Conservation (phyloP, 352 stramenopile genomes). For the Phytophthora podocarpi region DNA sequence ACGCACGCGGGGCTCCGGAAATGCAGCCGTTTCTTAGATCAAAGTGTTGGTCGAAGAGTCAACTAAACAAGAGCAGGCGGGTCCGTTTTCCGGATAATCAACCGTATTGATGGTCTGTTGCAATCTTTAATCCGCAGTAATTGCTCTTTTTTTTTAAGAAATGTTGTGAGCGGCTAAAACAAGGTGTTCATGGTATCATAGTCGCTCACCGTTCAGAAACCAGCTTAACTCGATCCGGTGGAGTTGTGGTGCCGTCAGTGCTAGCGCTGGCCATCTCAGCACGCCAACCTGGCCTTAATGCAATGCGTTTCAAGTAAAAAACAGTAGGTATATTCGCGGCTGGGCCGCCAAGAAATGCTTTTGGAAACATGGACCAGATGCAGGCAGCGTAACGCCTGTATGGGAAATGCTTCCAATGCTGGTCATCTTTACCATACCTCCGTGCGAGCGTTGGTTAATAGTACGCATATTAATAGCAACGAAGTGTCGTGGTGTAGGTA, state of each 20-base stretch:
- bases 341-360: too few species aligned
- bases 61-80: too few species aligned
- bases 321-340: too few species aligned
- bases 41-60: slow-evolving; percentile 9
- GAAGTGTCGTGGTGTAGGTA: background rate
- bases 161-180: too few species aligned
- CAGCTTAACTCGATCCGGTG: background rate
- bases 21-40: slow-evolving; percentile 16
- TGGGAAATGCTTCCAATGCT: too few species aligned
- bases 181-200: too few species aligned
- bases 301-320: slow-evolving; percentile 6
- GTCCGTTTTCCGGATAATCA: slow-evolving; percentile 28
- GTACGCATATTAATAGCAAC: too few species aligned
- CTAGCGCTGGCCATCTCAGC: slow-evolving; percentile 1
- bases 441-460: too few species aligned
- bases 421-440: slow-evolving; percentile 6
- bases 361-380: slow-evolving; percentile 1
- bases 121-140: too few species aligned
- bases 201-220: slow-evolving; percentile 18
- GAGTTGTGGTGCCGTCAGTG: background rate
- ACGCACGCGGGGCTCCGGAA: slow-evolving; percentile 25
- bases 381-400: background rate
- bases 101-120: too few species aligned
- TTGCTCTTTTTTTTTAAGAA: too few species aligned
- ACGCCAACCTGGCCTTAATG: too few species aligned